These are phyloP conservation scores for Collybia sordida DNA, from an alignment of 768 basidiomycete species.

Conservation along the genomic window DNA sequence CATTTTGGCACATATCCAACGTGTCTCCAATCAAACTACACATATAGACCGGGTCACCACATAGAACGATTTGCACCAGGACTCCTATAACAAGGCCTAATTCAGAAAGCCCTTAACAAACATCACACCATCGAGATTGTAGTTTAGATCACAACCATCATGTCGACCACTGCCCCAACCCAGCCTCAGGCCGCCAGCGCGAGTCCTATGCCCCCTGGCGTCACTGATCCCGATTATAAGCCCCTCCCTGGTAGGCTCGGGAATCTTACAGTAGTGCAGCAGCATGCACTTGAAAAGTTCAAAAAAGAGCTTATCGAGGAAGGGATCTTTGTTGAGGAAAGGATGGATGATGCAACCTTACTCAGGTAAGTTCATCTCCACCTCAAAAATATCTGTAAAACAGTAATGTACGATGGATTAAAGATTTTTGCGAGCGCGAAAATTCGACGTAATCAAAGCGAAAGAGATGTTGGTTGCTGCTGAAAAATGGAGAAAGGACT, in stretches of 20 bases:
- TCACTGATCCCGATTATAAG: slow-evolving; percentile 63
- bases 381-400: not conserved
- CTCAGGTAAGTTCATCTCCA: slow-evolving; percentile 41
- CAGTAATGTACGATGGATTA: not conserved
- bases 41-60: no score
- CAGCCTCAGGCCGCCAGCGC: slow-evolving; percentile 40
- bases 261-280: slow-evolving; percentile 63
- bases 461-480: slow-evolving; percentile 81
- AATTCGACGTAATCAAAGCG: slow-evolving; percentile 81
- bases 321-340: slow-evolving; percentile 55
- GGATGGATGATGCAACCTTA: slow-evolving; percentile 70
- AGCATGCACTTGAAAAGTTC: slow-evolving; percentile 66
- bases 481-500: slow-evolving; percentile 90
- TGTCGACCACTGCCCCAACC: not conserved
- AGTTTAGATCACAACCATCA: not conserved
- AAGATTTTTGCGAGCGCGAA: slow-evolving; percentile 91
- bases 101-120: no score
- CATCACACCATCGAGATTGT: not conserved
- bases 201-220: slow-evolving; percentile 54
- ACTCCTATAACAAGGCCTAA: no score
- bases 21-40: no score
- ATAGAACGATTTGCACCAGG: no score
- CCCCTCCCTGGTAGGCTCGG: slow-evolving; percentile 73
- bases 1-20: no score
- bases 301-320: slow-evolving; percentile 61